Percentiles rank a stretch among this genome's conserved stretches.
Evolutionary conservation across 306 rosid genomes (phyloP).

Genomic region (Castanea mollissima): DNA sequence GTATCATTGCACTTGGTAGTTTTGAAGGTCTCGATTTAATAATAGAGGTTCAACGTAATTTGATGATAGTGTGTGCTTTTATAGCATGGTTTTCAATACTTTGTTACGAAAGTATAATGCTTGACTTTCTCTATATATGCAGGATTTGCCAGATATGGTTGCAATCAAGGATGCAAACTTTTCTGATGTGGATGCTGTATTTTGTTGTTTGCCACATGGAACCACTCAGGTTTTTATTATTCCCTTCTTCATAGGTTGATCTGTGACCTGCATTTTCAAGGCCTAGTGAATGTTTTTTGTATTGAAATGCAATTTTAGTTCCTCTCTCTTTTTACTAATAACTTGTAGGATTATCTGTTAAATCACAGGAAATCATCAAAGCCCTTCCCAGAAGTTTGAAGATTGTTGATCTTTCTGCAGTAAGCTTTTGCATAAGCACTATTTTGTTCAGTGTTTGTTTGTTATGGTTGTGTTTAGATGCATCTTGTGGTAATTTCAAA

Average conservation of each 20-base stretch:
- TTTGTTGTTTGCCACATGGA: constrained; percentile 96
- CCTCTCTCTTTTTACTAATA: constrained; percentile 9
- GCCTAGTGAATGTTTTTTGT: neutral
- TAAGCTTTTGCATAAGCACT: constrained; percentile 36
- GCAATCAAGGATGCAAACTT: constrained; percentile 83
- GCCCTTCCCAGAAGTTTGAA: constrained; percentile 81
- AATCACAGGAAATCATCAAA: constrained; percentile 78
- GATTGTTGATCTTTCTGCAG: constrained; percentile 99
- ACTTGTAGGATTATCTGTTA: neutral
- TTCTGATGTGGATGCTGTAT: constrained; percentile 82
- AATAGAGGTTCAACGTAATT: constrained; percentile 7
- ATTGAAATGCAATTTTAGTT: constrained; percentile 9
- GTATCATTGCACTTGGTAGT: neutral
- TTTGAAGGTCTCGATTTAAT: neutral
- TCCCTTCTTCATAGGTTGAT: constrained; percentile 11
- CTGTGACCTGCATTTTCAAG: neutral
- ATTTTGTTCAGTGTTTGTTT: neutral
- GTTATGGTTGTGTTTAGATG: constrained; percentile 1
- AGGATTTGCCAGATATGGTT: constrained; percentile 85
- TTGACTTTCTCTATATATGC: constrained; percentile 24
- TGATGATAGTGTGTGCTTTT: constrained; percentile 23
- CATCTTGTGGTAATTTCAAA: neutral
- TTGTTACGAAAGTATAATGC: constrained; percentile 1
- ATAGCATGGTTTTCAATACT: neutral
- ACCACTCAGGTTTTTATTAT: constrained; percentile 71